Base-by-base conservation (phyloP, 768 basidiomycete genomes). In the Trametes maxima region DNA sequence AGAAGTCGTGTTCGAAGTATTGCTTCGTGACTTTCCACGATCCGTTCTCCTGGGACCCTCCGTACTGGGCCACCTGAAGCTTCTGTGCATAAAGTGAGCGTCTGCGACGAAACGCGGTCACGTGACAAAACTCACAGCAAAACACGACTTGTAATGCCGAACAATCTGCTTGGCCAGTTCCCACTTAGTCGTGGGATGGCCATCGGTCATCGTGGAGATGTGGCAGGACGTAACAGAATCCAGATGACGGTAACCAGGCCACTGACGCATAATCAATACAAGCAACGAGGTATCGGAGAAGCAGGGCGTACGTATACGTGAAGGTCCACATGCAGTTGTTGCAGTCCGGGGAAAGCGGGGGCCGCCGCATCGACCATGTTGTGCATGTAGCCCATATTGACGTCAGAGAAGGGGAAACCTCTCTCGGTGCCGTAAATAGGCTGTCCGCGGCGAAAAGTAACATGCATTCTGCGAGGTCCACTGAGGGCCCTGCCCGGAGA, bases 201-300 rank as follows among this genome's bases (percentile, higher is more conserved):
- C 54, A 2, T 39, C 6, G 14, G 3, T 36, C 2, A 4, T 16
- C 0, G 40, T 22, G 4, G 11, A 2, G 0, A 56, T 4, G 6
- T 21, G 7, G n/a, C 24, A 17, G 5, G 14, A 19, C 1, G 7
- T 12, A 33, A 33, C 28, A 3, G 12, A 16, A 12, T 45, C 54
- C 1, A 56, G 1, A 37, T 62, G 60, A 0, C 11, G 21, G 36
- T 62, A 62, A 1, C 60, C 60, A 5, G 60, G 60, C 60, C 60
- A 62, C 60, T 62, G 19, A 37, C n/a, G 17, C 2, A 14, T 5
- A 3, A 13, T 39, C 13, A 35, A 13, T 13, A 42, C 5, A 61
- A n/a, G 21, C 14, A 25, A 7, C 3, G n/a, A 10, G 24, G 19
- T n/a, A 36, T 14, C 0, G 11, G n/a, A 10, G 40, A n/a, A 12